phyloP scores from a whole-genome alignment of 202 grass and related monocot genomes.

The Brachypodium distachyon region DNA sequence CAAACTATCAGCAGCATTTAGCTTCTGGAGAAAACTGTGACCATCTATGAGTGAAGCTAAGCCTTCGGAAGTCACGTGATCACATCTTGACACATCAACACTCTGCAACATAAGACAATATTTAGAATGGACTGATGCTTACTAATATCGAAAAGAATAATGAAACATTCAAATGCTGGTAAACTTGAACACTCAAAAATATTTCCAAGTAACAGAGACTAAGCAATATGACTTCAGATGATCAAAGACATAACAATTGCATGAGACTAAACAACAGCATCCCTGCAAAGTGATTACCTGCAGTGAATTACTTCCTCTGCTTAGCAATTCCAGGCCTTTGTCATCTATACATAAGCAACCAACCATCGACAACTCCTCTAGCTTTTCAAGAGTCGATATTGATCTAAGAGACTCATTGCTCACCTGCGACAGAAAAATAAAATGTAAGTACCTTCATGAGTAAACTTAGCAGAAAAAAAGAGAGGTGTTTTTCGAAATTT shows the following conservation, averaged over 20 bases:
- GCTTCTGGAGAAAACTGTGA: conserved; percentile 53
- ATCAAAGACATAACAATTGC: background rate
- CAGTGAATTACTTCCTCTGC: conserved; percentile 56
- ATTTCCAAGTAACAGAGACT: background rate
- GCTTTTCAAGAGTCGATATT: conserved; percentile 74
- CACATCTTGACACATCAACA: conserved; percentile 84
- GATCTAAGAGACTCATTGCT: conserved; percentile 77
- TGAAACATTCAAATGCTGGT: background rate
- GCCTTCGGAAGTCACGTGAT: conserved; percentile 68
- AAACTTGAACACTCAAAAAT: background rate
- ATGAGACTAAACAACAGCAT: background rate
- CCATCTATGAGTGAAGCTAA: conserved; percentile 71
- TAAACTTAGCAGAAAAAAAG: background rate
- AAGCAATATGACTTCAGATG: background rate
- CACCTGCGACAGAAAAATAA: conserved; percentile 38
- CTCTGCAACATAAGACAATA: conserved; percentile 41
- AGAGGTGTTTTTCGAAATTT: background rate
- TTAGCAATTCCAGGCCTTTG: conserved; percentile 67
- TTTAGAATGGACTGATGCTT: background rate
- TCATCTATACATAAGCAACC: conserved; percentile 76
- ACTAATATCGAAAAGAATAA: background rate
- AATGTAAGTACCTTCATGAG: background rate
- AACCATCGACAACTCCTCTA: conserved; percentile 81
- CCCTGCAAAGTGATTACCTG: conserved; percentile 36
- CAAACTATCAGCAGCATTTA: conserved; percentile 76